These are phyloP conservation scores for Bjerkandera adusta DNA, from an alignment of 1,284 basidiomycete genomes.

Conservation along the genomic window DNA sequence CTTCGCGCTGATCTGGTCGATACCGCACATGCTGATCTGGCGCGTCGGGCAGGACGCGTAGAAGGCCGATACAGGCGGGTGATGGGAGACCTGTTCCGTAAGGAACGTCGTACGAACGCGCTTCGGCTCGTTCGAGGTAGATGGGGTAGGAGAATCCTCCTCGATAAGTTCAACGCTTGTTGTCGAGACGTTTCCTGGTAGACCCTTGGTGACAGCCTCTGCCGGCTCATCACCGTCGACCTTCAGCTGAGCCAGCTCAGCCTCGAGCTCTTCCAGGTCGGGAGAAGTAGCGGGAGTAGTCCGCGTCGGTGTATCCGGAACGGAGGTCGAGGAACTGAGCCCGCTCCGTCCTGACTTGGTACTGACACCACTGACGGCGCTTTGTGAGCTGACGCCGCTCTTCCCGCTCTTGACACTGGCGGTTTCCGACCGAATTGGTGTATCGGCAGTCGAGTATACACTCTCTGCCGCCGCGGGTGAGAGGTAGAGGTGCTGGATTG, in stretches of 20 bases:
- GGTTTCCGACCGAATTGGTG: conserved; percentile 57
- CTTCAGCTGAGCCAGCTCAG: conserved; percentile 59
- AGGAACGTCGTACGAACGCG: conserved; percentile 68
- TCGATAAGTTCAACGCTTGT: conserved; percentile 19
- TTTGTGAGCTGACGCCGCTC: conserved; percentile 56
- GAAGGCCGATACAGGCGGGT: conserved; percentile 92
- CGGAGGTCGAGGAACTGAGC: conserved; percentile 44
- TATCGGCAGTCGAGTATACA: conserved; percentile 34
- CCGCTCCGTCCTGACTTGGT: conserved; percentile 1
- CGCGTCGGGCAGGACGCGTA: conserved; percentile 77
- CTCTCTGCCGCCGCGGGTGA: conserved; percentile 31
- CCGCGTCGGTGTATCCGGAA: conserved; percentile 33
- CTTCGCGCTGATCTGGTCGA: conserved; percentile 93
- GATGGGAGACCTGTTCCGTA: conserved; percentile 91
- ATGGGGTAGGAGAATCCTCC: conserved; percentile 29
- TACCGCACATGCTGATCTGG: conserved; percentile 69
- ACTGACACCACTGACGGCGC: conserved; percentile 1
- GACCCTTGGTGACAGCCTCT: conserved; percentile 12
- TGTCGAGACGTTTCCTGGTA: conserved; percentile 2
- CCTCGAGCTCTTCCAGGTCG: conserved; percentile 41
- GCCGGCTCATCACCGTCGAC: conserved; percentile 36
- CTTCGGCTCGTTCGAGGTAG: conserved; percentile 21
- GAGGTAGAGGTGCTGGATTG: conserved; percentile 45
- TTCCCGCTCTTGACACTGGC: conserved; percentile 48
- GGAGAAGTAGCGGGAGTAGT: conserved; percentile 51